Evolutionary conservation across 495 filamentous ascomycete genomes (phyloP), one percentile per base, ranked within the genome.

Genomic region (Hyaloscypha finlandica): DNA sequence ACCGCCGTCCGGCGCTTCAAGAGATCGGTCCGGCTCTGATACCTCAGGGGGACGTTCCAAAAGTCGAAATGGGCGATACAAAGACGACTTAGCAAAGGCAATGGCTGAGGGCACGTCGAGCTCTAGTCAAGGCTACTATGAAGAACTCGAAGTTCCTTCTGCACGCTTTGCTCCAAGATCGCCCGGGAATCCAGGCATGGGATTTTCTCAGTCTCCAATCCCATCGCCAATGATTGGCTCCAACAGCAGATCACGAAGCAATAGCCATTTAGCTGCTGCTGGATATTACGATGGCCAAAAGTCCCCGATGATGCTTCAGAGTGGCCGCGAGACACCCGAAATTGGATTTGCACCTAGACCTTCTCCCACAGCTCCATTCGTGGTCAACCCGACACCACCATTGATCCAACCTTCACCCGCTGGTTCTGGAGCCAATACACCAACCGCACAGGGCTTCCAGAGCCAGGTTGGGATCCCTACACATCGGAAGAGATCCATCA

Each of bases 21-120:
- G 87, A 33, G 86, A 88, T 58, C 82, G 88, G 30, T 89, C 88
- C 53, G 83, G 81, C 59, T 90, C 89, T 0, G 86, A 90, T 57
- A 81, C 84, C 4, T 84, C 83, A 48, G 79, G 78, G 5, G 73
- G 72, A 39, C 82, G 83, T 14, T 86, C 86, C 3, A 83, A 83
- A 67, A 86, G 81, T 66, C 84, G 86, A 22, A 84, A 83, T 55
- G 77, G 73, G 58, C 75, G 78, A 22, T 75, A 79, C n/a, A 66
- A 53, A 37, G 71, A 70, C 56, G 68, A 68, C 48, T 25, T 68
- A 35, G 71, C 71, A 14, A 63, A 59, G 48, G 64, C 65, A 9
- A 70, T 69, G 67, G 64, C 67, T 8, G 62, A 68, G 35, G 67
- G 67, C 29, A 57, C 52, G 4, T 42, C 64, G 1, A 67, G 63